These are phyloP conservation scores for Alopecurus myosuroides DNA, from an alignment of 176 grass and related monocot genomes.

Conservation along the genomic window DNA sequence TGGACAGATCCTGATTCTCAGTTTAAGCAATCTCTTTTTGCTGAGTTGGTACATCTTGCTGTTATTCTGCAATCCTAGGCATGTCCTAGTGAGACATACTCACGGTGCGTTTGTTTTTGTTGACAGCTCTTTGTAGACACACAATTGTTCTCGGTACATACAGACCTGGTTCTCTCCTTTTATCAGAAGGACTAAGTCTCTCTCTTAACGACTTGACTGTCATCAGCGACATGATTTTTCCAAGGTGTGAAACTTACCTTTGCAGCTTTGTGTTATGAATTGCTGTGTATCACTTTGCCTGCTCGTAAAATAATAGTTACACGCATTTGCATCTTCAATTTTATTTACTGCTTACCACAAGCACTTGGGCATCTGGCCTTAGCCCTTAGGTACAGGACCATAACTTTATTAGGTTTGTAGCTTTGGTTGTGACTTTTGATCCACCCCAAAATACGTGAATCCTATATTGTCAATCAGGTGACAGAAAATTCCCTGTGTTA, in stretches of 20 bases:
- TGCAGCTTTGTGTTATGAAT: not conserved
- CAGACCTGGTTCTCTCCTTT: conserved; percentile 96
- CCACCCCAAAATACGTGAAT: not conserved
- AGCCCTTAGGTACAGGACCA: not conserved
- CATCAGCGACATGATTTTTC: conserved; percentile 14
- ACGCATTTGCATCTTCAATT: not conserved
- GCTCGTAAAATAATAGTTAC: not conserved
- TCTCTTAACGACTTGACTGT: conserved; percentile 20
- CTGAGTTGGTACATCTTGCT: conserved; percentile 3
- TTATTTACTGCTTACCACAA: not conserved
- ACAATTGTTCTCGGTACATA: conserved; percentile 96
- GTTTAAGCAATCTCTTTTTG: not conserved
- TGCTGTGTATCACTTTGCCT: not conserved
- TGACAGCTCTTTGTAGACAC: conserved; percentile 92
- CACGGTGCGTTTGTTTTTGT: not conserved
- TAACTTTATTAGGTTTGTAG: not conserved
- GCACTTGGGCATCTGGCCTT: not conserved
- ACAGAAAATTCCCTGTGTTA: not conserved
- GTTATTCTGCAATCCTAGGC: not conserved
- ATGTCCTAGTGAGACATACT: not conserved
- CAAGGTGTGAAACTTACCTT: conserved; percentile 21
- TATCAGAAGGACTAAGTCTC: conserved; percentile 92
- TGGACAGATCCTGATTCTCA: not conserved
- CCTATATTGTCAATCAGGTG: not conserved
- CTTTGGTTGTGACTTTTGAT: not conserved